phyloP scores from a whole-genome alignment of 805 yeast species.

The Candida piceae region DNA sequence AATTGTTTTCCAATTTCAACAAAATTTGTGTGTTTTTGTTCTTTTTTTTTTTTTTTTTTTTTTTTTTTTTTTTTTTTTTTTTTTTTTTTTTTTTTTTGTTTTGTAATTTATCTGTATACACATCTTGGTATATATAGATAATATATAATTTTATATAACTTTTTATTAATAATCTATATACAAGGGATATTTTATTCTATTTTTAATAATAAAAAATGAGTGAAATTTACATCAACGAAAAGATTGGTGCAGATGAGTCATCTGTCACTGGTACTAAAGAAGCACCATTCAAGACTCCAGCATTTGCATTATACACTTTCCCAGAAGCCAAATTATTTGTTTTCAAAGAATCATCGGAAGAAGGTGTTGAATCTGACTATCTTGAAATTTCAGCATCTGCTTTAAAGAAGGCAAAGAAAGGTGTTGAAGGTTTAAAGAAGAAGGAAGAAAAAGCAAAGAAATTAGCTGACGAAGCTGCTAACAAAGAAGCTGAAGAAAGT shows the following conservation, averaged over 20 bases:
- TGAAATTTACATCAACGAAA: constrained; percentile 65
- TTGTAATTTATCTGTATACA: no score
- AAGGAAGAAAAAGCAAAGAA: constrained; percentile 64
- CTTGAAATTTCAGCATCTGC: constrained; percentile 85
- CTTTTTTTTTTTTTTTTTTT: no score
- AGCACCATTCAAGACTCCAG: constrained; percentile 74
- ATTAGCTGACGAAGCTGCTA: constrained; percentile 46
- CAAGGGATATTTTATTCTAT: no score
- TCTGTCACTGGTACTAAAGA: constrained; percentile 59
- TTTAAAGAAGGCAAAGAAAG: constrained; percentile 92
- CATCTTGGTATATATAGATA: no score
- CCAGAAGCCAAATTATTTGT: constrained; percentile 52
- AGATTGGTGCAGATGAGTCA: constrained; percentile 59
- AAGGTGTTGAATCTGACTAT: constrained; percentile 44
- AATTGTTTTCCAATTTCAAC: no score
- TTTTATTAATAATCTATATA: no score
- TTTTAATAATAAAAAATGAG: no score
- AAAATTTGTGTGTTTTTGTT: no score
- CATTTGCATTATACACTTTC: constrained; percentile 61
- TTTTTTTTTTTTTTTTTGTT: no score
- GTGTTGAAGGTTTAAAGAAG: constrained; percentile 86
- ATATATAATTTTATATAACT: no score
- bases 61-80: no score
- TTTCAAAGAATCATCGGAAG: constrained; percentile 52
- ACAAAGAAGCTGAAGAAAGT: constrained; percentile 64